phyloP scores from a whole-genome alignment of 768 basidiomycete species.

The Phanerochaete carnosa region DNA sequence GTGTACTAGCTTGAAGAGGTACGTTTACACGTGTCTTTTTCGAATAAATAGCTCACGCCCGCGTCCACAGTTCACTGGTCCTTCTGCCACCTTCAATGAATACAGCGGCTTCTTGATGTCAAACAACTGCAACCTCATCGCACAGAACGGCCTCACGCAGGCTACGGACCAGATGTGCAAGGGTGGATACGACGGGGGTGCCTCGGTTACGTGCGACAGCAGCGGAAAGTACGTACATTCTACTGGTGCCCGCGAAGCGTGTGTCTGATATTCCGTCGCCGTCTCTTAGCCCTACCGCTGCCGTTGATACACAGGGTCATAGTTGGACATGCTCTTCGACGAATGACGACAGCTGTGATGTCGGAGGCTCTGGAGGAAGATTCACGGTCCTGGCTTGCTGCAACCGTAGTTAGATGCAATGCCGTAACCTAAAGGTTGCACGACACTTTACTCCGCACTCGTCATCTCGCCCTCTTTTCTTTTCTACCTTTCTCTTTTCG shows the following conservation, averaged over 20 bases:
- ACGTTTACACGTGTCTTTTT: not conserved
- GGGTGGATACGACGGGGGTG: slow-evolving; percentile 1
- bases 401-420: not conserved
- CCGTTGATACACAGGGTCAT: not conserved
- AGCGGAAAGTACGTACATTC: not conserved
- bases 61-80: not conserved
- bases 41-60: not conserved
- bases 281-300: not conserved
- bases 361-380: not conserved
- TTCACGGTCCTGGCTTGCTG: slow-evolving; percentile 2
- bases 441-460: too few species aligned
- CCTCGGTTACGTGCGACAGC: slow-evolving; percentile 3
- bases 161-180: slow-evolving; percentile 4
- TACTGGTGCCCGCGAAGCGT: too few species aligned
- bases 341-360: not conserved
- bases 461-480: too few species aligned
- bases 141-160: slow-evolving; percentile 4
- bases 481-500: too few species aligned
- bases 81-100: not conserved
- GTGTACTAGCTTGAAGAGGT: too few species aligned
- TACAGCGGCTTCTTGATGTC: slow-evolving; percentile 6
- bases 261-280: not conserved
- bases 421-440: too few species aligned
- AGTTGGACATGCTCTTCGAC: not conserved
- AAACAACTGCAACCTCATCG: slow-evolving; percentile 2